Evolutionary conservation across 352 stramenopile species (phyloP).

Genomic region (Globisporangium carolinianum): DNA sequence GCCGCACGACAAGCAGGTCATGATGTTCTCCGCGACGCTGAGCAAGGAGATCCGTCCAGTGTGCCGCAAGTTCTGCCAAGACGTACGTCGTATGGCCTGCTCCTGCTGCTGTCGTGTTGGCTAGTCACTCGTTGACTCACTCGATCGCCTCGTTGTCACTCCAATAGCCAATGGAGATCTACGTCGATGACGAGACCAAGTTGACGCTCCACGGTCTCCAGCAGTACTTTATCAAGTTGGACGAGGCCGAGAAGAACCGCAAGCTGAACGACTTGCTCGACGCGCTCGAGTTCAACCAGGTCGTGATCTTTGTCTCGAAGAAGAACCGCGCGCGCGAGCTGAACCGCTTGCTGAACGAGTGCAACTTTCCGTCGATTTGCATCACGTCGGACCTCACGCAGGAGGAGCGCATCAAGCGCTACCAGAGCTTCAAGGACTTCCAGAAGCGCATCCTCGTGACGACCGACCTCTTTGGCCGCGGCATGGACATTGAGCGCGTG

Average conservation of each 20-base stretch:
- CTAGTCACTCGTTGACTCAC: background rate
- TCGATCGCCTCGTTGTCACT: constrained; percentile 1
- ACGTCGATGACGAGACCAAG: constrained; percentile 99
- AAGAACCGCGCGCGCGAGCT: constrained; percentile 96
- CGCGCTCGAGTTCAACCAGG: constrained; percentile 99
- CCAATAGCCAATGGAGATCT: constrained; percentile 97
- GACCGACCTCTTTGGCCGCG: constrained; percentile 99
- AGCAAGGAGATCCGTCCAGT: constrained; percentile 98
- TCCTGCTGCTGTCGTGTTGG: background rate
- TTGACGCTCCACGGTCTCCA: constrained; percentile 99
- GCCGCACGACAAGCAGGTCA: constrained; percentile 99
- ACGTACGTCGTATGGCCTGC: constrained; percentile 60
- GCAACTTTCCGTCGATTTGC: constrained; percentile 99
- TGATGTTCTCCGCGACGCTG: constrained; percentile 99
- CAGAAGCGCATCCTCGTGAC: constrained; percentile 99
- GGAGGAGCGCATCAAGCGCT: constrained; percentile 96
- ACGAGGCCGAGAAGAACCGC: constrained; percentile 99
- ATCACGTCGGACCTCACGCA: constrained; percentile 98
- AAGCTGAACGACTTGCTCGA: constrained; percentile 99
- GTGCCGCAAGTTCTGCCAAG: constrained; percentile 99
- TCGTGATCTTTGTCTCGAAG: constrained; percentile 98
- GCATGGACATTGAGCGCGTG: constrained; percentile 99
- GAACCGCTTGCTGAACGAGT: constrained; percentile 98
- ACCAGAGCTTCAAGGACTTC: constrained; percentile 99
- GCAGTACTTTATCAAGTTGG: constrained; percentile 99